Evolutionary conservation across 805 yeast species (phyloP).

Genomic region (Myxozyma kluyveri): DNA sequence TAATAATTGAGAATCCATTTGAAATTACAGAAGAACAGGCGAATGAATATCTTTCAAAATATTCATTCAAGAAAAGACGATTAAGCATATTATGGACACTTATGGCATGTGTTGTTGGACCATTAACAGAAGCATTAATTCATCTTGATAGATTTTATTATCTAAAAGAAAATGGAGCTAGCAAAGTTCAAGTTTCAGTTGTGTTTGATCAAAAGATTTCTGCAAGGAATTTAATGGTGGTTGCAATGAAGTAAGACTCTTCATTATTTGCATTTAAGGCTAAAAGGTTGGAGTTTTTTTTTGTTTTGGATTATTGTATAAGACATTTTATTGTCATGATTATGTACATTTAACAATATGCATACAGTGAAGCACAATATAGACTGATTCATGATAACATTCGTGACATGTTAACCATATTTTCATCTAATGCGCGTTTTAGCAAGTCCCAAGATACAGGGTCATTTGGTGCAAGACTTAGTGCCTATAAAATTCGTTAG

Average conservation of each 20-base stretch:
- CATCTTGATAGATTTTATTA: constrained; percentile 27
- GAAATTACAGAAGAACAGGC: constrained; percentile 16
- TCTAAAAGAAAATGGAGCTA: constrained; percentile 23
- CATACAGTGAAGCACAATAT: no score
- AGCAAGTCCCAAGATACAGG: constrained; percentile 80
- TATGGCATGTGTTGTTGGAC: constrained; percentile 29
- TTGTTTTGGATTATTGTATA: no score
- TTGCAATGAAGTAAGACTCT: constrained; percentile 19
- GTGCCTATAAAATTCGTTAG: constrained; percentile 43
- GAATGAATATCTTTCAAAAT: constrained; percentile 4
- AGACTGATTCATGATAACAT: no score
- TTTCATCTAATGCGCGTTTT: constrained; percentile 55
- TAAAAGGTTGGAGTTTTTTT: no score
- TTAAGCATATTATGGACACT: constrained; percentile 31
- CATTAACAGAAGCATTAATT: constrained; percentile 30
- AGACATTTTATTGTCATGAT: no score
- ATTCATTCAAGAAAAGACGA: constrained; percentile 18
- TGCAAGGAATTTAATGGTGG: constrained; percentile 28
- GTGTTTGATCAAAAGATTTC: constrained; percentile 29
- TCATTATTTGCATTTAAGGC: no score
- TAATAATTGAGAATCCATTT: constrained; percentile 7
- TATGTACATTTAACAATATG: neutral
- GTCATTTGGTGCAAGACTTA: constrained; percentile 75
- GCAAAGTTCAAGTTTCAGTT: constrained; percentile 21
- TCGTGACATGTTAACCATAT: constrained; percentile 4